Evolutionary conservation across 1,284 basidiomycete species (phyloP), one percentile per base, ranked within the genome.

Genomic region (Sporisorium iseilematis-ciliati): DNA sequence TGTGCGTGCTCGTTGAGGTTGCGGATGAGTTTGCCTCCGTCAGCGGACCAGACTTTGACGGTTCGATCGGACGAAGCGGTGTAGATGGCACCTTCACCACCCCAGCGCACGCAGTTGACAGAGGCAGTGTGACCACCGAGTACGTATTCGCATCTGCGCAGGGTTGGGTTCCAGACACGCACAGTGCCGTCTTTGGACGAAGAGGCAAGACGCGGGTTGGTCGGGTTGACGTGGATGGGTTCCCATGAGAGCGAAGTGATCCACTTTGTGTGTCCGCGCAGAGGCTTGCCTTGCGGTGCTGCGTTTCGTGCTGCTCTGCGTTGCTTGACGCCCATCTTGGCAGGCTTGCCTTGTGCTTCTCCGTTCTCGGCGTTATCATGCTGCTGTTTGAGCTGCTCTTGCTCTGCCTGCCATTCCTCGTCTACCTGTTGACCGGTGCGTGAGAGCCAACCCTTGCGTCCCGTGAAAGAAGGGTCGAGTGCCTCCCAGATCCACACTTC

Each of bases 131-230:
- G 96, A 14, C 95, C 94, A 3, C 95, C 93, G 0, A 99, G 90
- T 0, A 93, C 90, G 79, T 93, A 97, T 69, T 95, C 92, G 45
- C 91, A 87, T 63, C 89, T 88, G 33, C 93, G 89, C 0, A 90
- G 91, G 1, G 89, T 87, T 0, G 92, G 89, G 40, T 92, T 92
- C 96, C 96, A 99, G 20, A 99, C 90, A 8, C 94, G 91, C 23
- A 98, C 94, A 0, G 95, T 97, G 16, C 92, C 92, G 82, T 99
- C 96, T 87, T 99, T 99, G 38, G 94, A 97, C 1, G 95, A 93
- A 0, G 94, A 95, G 0, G 95, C 96, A 1, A 99, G 88, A 11
- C 96, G 91, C 88, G 82, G 82, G 31, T 71, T 55, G 38, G 57
- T 56, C 1, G 78, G 68, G 21, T 80, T 78, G 20, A 77, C 51